Evolutionary conservation across 768 basidiomycete genomes (phyloP).

Genomic region (Mycena alexandri): DNA sequence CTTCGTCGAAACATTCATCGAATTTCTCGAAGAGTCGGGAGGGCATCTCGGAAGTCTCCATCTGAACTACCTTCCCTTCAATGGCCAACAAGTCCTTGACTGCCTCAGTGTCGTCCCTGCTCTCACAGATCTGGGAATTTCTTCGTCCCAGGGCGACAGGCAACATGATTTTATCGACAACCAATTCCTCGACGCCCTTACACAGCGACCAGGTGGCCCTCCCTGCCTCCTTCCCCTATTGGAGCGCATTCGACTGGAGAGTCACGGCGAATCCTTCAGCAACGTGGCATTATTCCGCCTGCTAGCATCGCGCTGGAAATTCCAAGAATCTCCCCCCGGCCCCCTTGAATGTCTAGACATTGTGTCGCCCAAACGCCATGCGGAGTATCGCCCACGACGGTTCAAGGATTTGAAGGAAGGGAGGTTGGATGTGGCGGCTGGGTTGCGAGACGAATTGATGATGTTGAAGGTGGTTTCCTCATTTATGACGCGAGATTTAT

Average conservation of each 20-base stretch:
- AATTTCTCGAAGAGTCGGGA: constrained; percentile 37
- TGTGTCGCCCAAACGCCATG: constrained; percentile 46
- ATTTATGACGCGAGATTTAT: constrained; percentile 31
- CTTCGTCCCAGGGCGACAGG: constrained; percentile 49
- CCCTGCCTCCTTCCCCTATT: constrained; percentile 42
- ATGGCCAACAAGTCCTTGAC: constrained; percentile 48
- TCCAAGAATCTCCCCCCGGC: constrained; percentile 18
- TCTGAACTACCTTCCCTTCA: constrained; percentile 55
- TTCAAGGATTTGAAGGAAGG: constrained; percentile 42
- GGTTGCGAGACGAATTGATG: constrained; percentile 28
- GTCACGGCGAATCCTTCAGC: constrained; percentile 50
- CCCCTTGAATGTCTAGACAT: constrained; percentile 45
- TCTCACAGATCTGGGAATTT: constrained; percentile 49
- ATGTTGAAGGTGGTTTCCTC: constrained; percentile 31
- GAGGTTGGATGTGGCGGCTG: constrained; percentile 45
- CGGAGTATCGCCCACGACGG: constrained; percentile 38
- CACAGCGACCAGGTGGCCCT: constrained; percentile 13
- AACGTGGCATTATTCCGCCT: constrained; percentile 44
- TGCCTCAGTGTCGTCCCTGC: constrained; percentile 47
- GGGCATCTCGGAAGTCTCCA: constrained; percentile 47
- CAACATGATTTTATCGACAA: constrained; percentile 55
- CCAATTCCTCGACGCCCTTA: constrained; percentile 44
- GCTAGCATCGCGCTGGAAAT: constrained; percentile 50
- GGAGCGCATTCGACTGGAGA: constrained; percentile 47
- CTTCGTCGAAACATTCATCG: constrained; percentile 12